Evolutionary conservation across 805 yeast species (phyloP), one percentile per base, ranked within the genome.

Genomic region (Priceomyces medius): DNA sequence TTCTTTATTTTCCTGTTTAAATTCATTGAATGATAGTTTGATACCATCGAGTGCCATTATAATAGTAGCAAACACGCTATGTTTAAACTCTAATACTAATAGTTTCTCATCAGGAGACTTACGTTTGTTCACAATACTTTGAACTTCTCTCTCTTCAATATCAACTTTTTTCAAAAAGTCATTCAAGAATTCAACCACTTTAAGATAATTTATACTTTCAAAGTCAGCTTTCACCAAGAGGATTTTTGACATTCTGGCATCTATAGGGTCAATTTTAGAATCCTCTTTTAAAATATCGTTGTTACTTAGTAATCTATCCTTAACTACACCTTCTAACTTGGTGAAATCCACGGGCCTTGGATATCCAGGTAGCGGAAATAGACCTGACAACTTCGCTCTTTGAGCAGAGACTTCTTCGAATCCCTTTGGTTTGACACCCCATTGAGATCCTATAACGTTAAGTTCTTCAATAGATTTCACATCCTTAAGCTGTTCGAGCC

Each of bases 351-450:
- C 71, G 7, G 73, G 73, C 45, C 73, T 52, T 0, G 80, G 80
- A 47, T 71, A 73, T 3, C 89, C 89, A 1, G 93, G 91, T 13
- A 77, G 66, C 2, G 90, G 88, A 53, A 88, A 88, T 2, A 86
- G 59, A 0, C 96, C 96, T 1, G 88, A 77, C 13, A 85, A 64
- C 53, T 88, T 88, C 4, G 93, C 95, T 45, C 83, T 70, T 46
- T 81, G 86, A 0, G 93, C 85, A 1, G 85, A 75, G 1, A 85
- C 80, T 5, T 77, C 75, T 53, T 86, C 93, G 56, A 84, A 84
- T 0, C 88, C 91, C 46, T 71, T 69, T 1, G 95, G 89, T 24
- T 74, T 71, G 18, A 76, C 65, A 38, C 87, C 93, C 95, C 95
- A 88, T 37, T 70, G 63, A 0, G 87, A 71, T 14, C 67, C 69